Evolutionary conservation across 2,329 filamentous ascomycete genomes (phyloP).

Genomic region (Curvularia spicifera): DNA sequence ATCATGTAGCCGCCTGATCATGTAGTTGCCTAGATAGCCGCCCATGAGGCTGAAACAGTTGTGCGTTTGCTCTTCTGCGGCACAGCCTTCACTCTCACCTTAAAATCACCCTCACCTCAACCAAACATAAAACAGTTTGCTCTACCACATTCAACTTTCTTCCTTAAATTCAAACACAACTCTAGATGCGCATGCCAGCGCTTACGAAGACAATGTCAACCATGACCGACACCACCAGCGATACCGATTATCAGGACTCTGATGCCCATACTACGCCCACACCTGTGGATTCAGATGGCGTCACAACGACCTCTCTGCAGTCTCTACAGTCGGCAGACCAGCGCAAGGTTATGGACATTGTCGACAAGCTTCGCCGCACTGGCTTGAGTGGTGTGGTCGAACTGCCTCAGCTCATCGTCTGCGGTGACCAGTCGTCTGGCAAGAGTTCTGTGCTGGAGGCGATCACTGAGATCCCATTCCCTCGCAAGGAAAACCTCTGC

Average conservation of each 20-base stretch:
- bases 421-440: constrained; percentile 63
- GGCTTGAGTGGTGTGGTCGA: constrained; percentile 50
- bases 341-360: constrained; percentile 58
- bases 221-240: constrained; percentile 1
- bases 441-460: constrained; percentile 72
- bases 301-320: constrained; percentile 46
- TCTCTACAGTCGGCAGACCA: constrained; percentile 56
- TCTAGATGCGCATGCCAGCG: constrained; percentile 59
- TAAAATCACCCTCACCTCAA: too few relatives aligned
- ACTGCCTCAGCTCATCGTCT: constrained; percentile 38
- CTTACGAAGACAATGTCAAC: constrained; percentile 16
- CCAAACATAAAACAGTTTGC: neutral
- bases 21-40: neutral
- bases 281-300: constrained; percentile 15
- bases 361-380: constrained; percentile 59
- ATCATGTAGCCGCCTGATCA: neutral
- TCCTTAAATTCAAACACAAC: constrained; percentile 15
- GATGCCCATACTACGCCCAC: neutral
- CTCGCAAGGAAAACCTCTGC: constrained; percentile 61
- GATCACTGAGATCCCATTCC: constrained; percentile 66
- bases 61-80: neutral
- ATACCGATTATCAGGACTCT: neutral
- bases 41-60: neutral
- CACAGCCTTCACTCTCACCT: neutral
- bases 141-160: neutral